Evolutionary conservation across 164 flowering plant genomes (phyloP), one percentile per base, ranked within the genome.

Genomic region (Pachysandra terminalis): DNA sequence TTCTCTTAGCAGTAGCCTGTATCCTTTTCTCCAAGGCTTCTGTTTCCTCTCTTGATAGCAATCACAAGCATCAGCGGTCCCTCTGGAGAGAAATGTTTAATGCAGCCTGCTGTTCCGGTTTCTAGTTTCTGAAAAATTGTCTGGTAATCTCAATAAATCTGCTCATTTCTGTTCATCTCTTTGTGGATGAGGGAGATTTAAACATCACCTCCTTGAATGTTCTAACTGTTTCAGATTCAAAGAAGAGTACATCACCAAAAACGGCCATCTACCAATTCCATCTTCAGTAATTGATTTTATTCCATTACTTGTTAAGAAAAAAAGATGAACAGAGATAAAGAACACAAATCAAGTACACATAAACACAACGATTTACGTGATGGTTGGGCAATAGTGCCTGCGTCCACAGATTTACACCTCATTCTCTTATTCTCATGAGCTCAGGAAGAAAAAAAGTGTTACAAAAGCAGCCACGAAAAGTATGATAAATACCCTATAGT

Each of bases 231-330:
- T 71, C 77, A 83, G 90, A 86, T 69, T 14, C 22, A 48, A 77
- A 68, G 69, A 73, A 71, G 63, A 72, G 72, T 68, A 54, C 73
- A 7, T 69, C 80, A 59, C 73, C 86, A n/a, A 7, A 67, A 64
- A 25, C 80, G 72, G 52, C 71, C 75, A 51, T 83, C 89, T 1
- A 67, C 66, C 21, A 84, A 81, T 71, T 79, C 85, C 41, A 45
- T 62, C 28, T 69, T 73, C 63, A 82, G 89, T 90, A 79, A 73
- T 53, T 26, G 14, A 65, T 71, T 27, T 9, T 19, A 27, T 58
- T 28, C 68, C 54, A 59, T 21, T 58, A 6, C 41, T n/a, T 45
- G 25, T n/a, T n/a, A n/a, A n/a, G n/a, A n/a, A n/a, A n/a, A n/a
- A n/a, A n/a, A n/a, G n/a, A n/a, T n/a, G n/a, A n/a, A n/a, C n/a